Evolutionary conservation across 495 filamentous ascomycete species (phyloP), one percentile per base, ranked within the genome.

Genomic region (Talaromyces wortmannii): DNA sequence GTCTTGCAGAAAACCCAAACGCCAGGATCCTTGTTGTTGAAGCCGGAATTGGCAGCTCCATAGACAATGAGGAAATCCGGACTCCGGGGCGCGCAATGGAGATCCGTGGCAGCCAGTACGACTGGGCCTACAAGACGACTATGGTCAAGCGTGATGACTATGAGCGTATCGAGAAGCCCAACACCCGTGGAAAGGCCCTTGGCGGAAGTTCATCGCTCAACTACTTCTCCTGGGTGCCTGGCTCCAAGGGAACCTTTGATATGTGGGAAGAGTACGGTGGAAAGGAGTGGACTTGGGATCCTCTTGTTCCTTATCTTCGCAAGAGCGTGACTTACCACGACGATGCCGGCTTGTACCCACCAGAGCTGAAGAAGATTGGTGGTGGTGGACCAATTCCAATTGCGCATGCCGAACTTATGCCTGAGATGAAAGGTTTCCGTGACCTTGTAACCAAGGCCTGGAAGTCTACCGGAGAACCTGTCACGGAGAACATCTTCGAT

Each of bases 191-290:
- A 11, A 81, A 80, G 57, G 67, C 74, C 40, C 65, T 85, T 3
- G 83, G 82, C 12, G 83, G 83, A 7, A 77, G 75, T n/a, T 79
- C 75, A 13, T 75, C 69, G 4, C 67, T 85, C 53, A 87, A 85
- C 48, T 59, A 59, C 11, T 43, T 58, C 42, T 52, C 48, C 8
- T 71, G 56, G 30, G 56, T 63, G 7, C 56, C 65, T 12, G 68
- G 67, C 0, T 74, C 75, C 1, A 64, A 63, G n/a, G 68, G 62
- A 1, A 70, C 65, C n/a, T 67, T 83, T 16, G 70, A 83, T 56
- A 69, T 74, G 15, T 83, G 80, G 80, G 72, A 58, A 4, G 43
- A 50, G 0, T 80, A 85, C 7, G 74, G 76, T 36, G 84, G 86
- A 57, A 48, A 72, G 3, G 74, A 67, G 52, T 88, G 80, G 57